Evolutionary conservation across 768 basidiomycete genomes (phyloP).

Genomic region (Rickenella mellea): DNA sequence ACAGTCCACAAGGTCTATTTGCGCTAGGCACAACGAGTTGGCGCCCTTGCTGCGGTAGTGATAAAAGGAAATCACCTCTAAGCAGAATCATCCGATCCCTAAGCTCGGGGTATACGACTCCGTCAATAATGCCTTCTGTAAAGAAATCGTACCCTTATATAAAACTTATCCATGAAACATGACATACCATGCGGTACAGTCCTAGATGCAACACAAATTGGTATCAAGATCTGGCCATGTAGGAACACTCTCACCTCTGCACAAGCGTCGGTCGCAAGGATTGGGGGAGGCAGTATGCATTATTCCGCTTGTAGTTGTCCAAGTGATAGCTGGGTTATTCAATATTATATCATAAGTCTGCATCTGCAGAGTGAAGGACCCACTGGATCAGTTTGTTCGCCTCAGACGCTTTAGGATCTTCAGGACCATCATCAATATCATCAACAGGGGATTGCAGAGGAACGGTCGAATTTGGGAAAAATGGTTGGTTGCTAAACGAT

Average conservation of each 20-base stretch:
- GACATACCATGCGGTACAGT: slow-evolving; percentile 74
- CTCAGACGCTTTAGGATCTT: slow-evolving; percentile 67
- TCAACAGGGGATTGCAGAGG: slow-evolving; percentile 3
- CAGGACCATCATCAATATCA: slow-evolving; percentile 49
- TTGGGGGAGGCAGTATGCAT: slow-evolving; percentile 78
- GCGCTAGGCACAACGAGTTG: slow-evolving; percentile 33
- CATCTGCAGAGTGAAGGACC: slow-evolving; percentile 12
- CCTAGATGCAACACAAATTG: slow-evolving; percentile 27
- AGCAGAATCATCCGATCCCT: slow-evolving; percentile 87
- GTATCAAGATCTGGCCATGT: slow-evolving; percentile 9
- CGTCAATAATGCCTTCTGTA: slow-evolving; percentile 84
- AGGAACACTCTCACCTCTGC: slow-evolving; percentile 46
- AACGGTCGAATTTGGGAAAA: background rate
- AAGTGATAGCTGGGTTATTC: slow-evolving; percentile 63
- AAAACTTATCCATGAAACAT: background rate
- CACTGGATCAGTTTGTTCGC: slow-evolving; percentile 79
- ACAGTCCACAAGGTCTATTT: slow-evolving; percentile 74
- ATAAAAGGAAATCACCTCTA: slow-evolving; percentile 44
- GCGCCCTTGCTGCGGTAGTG: slow-evolving; percentile 1
- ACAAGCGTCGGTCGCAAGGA: slow-evolving; percentile 83
- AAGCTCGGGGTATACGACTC: slow-evolving; percentile 80
- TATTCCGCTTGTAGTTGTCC: slow-evolving; percentile 81
- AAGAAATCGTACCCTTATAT: background rate
- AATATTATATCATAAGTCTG: slow-evolving; percentile 1
- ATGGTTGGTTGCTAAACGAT: background rate